These are phyloP conservation scores for Nicotiana knightiana DNA, from an alignment of 257 asterid species.

Conservation along the genomic window DNA sequence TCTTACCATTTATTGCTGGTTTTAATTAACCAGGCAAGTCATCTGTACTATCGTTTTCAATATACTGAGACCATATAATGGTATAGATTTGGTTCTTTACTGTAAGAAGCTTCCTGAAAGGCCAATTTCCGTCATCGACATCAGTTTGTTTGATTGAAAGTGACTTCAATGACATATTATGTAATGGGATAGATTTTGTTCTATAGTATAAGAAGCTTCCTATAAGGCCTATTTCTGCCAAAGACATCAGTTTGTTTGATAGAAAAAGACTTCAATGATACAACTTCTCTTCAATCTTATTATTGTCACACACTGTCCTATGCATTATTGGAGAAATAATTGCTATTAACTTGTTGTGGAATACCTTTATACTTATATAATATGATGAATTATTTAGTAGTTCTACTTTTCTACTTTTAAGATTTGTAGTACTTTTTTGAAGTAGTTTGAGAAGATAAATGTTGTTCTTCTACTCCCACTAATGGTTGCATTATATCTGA, in stretches of 20 bases:
- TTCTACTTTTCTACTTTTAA: neutral
- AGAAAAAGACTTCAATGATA: neutral
- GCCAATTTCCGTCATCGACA: neutral
- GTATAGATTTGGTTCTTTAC: neutral
- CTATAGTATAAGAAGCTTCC: neutral
- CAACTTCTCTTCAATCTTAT: neutral
- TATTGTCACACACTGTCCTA: no score
- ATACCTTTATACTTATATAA: neutral
- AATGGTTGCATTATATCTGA: no score
- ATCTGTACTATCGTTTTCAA: neutral
- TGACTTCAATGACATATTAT: neutral
- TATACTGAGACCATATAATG: neutral
- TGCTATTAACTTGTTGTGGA: neutral
- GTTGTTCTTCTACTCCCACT: no score
- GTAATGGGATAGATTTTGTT: neutral
- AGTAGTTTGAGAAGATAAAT: neutral
- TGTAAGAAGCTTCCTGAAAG: neutral
- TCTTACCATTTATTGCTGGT: neutral
- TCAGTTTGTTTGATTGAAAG: neutral
- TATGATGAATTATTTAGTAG: neutral
- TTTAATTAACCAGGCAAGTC: neutral
- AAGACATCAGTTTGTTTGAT: neutral
- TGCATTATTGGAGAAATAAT: no score
- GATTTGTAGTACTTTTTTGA: neutral
- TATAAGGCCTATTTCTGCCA: neutral